phyloP scores from a whole-genome alignment of 2,329 filamentous ascomycete genomes.

The Aureobasidium musti region DNA sequence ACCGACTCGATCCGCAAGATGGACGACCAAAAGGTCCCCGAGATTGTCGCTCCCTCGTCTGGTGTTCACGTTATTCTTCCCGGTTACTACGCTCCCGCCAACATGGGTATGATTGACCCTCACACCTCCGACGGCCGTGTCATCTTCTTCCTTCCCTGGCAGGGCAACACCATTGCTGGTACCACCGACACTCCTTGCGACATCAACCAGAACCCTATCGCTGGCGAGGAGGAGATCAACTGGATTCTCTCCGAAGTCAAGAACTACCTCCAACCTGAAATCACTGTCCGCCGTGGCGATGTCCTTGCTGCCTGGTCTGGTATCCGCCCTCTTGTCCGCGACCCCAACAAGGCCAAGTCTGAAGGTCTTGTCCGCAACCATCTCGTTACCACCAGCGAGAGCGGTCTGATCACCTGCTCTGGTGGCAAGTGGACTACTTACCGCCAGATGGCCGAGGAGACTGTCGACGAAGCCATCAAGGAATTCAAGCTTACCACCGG shows the following conservation, averaged over 20 bases:
- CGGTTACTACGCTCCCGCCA: conserved; percentile 79
- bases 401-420: conserved; percentile 79
- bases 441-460: conserved; percentile 89
- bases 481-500: conserved; percentile 64
- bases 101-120: conserved; percentile 87
- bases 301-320: conserved; percentile 90
- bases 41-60: conserved; percentile 82
- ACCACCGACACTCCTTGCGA: conserved; percentile 78
- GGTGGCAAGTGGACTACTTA: conserved; percentile 95
- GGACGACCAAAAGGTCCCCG: conserved; percentile 69
- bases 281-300: conserved; percentile 80
- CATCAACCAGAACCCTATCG: conserved; percentile 72
- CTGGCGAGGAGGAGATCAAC: conserved; percentile 79
- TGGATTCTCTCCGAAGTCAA: conserved; percentile 86
- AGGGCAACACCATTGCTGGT: conserved; percentile 87
- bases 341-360: conserved; percentile 81
- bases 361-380: conserved; percentile 87
- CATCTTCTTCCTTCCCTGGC: conserved; percentile 92
- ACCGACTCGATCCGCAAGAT: conserved; percentile 82
- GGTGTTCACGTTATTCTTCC: conserved; percentile 86
- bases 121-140: conserved; percentile 84
- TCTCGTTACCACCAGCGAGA: conserved; percentile 74
- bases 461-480: conserved; percentile 75
- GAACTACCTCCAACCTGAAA: conserved; percentile 78
- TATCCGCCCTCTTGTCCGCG: conserved; percentile 81